Conservation (phyloP, 2,329 filamentous ascomycete genomes). For the Cyanodermella asteris region DNA sequence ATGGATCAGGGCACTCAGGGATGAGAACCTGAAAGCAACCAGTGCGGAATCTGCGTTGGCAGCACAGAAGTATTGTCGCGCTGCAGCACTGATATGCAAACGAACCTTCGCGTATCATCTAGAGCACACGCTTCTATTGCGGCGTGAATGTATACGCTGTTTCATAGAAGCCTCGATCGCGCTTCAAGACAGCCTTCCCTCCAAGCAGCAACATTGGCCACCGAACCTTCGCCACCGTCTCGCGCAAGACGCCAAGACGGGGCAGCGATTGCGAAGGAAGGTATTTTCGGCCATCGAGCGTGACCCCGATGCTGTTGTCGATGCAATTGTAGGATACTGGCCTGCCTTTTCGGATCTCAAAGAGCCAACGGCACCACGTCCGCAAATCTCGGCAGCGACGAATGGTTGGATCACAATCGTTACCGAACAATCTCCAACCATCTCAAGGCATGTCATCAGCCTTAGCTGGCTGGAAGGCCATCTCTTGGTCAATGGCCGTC, state of each 20-base stretch:
- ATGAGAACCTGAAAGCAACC: slow-evolving; percentile 19
- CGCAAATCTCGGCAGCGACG: slow-evolving; percentile 9
- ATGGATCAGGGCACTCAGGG: slow-evolving; percentile 29
- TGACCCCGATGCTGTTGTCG: slow-evolving; percentile 11
- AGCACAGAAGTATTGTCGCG: slow-evolving; percentile 25
- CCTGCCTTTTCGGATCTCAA: slow-evolving; percentile 21
- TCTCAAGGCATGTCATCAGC: slow-evolving; percentile 16
- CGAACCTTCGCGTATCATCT: slow-evolving; percentile 20
- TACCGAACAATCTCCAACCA: slow-evolving; percentile 12
- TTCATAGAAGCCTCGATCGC: slow-evolving; percentile 6
- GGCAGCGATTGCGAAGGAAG: too few relatives aligned
- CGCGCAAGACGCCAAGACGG: too few relatives aligned
- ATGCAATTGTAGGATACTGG: slow-evolving; percentile 17
- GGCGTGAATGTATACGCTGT: slow-evolving; percentile 1
- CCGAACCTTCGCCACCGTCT: too few relatives aligned
- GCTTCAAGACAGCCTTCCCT: too few relatives aligned
- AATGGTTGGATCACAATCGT: slow-evolving; percentile 16
- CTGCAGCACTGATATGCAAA: slow-evolving; percentile 34
- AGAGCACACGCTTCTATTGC: neutral
- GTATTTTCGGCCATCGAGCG: too few relatives aligned
- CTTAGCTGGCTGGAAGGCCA: slow-evolving; percentile 26
- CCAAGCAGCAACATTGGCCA: too few relatives aligned
- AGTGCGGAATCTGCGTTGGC: slow-evolving; percentile 19
- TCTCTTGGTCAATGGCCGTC: slow-evolving; percentile 26
- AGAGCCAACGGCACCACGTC: slow-evolving; percentile 7